These are phyloP conservation scores for Nemophila menziesii DNA, from an alignment of 257 asterid genomes.

Conservation along the genomic window DNA sequence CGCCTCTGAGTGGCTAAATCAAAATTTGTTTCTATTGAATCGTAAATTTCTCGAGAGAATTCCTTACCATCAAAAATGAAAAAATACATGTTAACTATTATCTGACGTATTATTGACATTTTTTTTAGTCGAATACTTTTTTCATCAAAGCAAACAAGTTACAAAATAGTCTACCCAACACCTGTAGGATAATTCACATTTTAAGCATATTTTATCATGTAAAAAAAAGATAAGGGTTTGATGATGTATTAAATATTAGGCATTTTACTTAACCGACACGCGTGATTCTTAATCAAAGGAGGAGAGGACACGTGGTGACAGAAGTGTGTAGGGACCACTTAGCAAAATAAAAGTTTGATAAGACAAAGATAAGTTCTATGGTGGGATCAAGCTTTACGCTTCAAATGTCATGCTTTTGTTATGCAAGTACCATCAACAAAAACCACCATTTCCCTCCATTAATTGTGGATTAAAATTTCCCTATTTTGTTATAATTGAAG, in stretches of 20 bases:
- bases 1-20: too few relatives aligned
- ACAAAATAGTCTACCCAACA: too few relatives aligned
- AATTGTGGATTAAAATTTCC: neutral
- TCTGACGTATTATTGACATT: too few relatives aligned
- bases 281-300: slow-evolving; percentile 10
- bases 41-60: too few relatives aligned
- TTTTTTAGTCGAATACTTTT: too few relatives aligned
- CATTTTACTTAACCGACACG: slow-evolving; percentile 20
- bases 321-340: slow-evolving; percentile 18
- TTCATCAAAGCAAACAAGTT: too few relatives aligned
- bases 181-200: too few relatives aligned
- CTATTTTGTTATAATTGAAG: too few relatives aligned
- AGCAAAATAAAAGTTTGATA: slow-evolving; percentile 14
- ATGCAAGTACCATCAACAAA: neutral
- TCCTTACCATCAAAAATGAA: too few relatives aligned
- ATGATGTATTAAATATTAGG: slow-evolving; percentile 13
- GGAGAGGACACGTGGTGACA: slow-evolving; percentile 16
- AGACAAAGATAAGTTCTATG: slow-evolving; percentile 9
- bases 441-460: slow-evolving; percentile 4
- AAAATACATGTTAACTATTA: too few relatives aligned
- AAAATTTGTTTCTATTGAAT: too few relatives aligned
- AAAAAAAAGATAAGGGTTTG: slow-evolving; percentile 4
- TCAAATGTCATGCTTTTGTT: slow-evolving; percentile 12
- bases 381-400: slow-evolving; percentile 5
- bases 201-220: neutral